Evolutionary conservation across 2,329 filamentous ascomycete genomes (phyloP).

Genomic region (Nannizziopsis arthrosporioides): DNA sequence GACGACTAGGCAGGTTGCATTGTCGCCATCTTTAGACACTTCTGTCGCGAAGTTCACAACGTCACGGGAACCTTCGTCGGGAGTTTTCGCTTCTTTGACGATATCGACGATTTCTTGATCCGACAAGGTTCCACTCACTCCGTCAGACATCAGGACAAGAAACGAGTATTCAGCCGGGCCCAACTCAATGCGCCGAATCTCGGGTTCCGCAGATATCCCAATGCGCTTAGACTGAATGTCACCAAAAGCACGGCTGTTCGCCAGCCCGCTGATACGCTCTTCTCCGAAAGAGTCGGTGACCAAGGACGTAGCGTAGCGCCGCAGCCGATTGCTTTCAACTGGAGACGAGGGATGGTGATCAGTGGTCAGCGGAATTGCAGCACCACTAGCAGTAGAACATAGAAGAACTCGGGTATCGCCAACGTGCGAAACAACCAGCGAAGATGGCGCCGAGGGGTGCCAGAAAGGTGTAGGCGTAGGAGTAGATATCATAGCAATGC

Average conservation of each 20-base stretch:
- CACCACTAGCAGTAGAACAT: constrained; percentile 73
- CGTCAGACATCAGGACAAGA: constrained; percentile 77
- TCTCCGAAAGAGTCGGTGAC: constrained; percentile 95
- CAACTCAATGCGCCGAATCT: constrained; percentile 68
- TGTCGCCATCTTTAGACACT: constrained; percentile 55
- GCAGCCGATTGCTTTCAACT: constrained; percentile 66
- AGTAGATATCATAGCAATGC: constrained; percentile 79
- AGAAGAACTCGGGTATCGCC: constrained; percentile 86
- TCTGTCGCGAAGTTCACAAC: constrained; percentile 84
- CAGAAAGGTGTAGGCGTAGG: constrained; percentile 87
- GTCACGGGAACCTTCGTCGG: constrained; percentile 67
- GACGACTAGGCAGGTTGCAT: constrained; percentile 53
- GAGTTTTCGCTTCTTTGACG: constrained; percentile 83
- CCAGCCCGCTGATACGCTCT: constrained; percentile 83
- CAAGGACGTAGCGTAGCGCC: constrained; percentile 75
- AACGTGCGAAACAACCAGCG: constrained; percentile 76
- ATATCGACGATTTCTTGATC: constrained; percentile 97
- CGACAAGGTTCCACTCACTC: constrained; percentile 69
- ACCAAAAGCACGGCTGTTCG: constrained; percentile 88
- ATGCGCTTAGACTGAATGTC: constrained; percentile 86
- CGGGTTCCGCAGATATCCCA: constrained; percentile 87
- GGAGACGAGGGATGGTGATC: constrained; percentile 90
- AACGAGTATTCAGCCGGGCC: constrained; percentile 78
- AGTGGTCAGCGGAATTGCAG: constrained; percentile 68
- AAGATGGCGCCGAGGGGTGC: constrained; percentile 78